Percentiles rank a stretch among this genome's conserved stretches.
These are phyloP conservation scores for Mucor irregularis DNA, from an alignment of 371 early-diverging fungal species.

Conservation along the genomic window DNA sequence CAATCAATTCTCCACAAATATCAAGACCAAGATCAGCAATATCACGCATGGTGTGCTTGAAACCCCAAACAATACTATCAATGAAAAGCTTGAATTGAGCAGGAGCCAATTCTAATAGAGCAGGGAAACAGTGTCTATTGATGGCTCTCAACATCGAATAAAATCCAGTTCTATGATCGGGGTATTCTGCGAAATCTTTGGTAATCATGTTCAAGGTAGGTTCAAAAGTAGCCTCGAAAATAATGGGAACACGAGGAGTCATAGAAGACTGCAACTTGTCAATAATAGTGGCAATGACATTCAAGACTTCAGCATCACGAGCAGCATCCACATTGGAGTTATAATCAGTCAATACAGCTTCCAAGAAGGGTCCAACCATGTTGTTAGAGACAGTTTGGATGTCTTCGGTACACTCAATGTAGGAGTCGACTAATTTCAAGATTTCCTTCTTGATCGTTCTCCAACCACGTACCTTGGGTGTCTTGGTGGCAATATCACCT, in stretches of 20 bases:
- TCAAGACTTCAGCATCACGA: constrained; percentile 93
- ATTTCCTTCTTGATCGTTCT: constrained; percentile 95
- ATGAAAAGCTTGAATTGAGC: constrained; percentile 87
- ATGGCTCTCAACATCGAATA: constrained; percentile 89
- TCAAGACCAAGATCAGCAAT: constrained; percentile 91
- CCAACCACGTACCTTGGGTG: constrained; percentile 89
- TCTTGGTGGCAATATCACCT: constrained; percentile 78
- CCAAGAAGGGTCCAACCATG: constrained; percentile 90
- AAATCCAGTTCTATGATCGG: constrained; percentile 95
- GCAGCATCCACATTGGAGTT: constrained; percentile 82
- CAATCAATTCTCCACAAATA: constrained; percentile 85
- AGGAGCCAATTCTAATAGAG: constrained; percentile 79
- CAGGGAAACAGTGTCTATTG: constrained; percentile 87
- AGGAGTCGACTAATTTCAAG: constrained; percentile 85
- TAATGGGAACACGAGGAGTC: constrained; percentile 77
- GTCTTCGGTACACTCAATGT: constrained; percentile 83
- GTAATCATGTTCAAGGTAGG: constrained; percentile 97
- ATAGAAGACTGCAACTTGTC: constrained; percentile 75
- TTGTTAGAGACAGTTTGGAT: constrained; percentile 65
- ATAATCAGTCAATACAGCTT: constrained; percentile 90
- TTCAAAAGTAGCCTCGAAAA: constrained; percentile 93
- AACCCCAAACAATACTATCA: constrained; percentile 96
- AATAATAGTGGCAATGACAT: constrained; percentile 87
- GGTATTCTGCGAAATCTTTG: constrained; percentile 95
- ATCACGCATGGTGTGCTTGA: constrained; percentile 98